phyloP scores from a whole-genome alignment of 2,329 filamentous ascomycete species.

The Thermothelomyces thermophilus region DNA sequence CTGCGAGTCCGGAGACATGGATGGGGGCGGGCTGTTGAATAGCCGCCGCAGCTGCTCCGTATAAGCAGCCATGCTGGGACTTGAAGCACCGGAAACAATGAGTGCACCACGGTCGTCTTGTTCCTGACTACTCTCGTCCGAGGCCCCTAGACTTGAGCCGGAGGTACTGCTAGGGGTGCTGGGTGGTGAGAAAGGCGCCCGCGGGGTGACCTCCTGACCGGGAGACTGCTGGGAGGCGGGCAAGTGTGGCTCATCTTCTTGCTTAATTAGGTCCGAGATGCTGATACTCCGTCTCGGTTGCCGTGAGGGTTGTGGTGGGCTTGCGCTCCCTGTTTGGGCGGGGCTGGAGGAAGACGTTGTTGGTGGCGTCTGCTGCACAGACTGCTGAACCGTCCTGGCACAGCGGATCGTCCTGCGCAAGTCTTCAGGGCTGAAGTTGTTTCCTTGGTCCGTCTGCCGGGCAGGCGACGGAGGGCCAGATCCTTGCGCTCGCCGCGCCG shows the following conservation, averaged over 20 bases:
- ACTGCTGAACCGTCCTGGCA: slow-evolving; percentile 18
- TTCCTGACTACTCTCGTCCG: slow-evolving; percentile 6
- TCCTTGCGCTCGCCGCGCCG: slow-evolving; percentile 12
- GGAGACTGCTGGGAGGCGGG: neutral
- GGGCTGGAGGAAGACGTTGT: neutral
- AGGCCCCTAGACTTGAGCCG: slow-evolving; percentile 11
- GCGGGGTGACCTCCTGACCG: neutral
- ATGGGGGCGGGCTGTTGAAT: slow-evolving; percentile 17
- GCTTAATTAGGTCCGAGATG: slow-evolving; percentile 21
- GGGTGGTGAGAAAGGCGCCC: slow-evolving; percentile 10
- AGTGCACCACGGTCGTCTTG: slow-evolving; percentile 1
- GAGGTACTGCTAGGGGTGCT: slow-evolving; percentile 10
- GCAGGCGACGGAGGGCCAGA: slow-evolving; percentile 1
- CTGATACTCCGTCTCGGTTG: slow-evolving; percentile 16
- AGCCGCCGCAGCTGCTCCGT: slow-evolving; percentile 19
- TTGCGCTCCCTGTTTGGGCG: neutral
- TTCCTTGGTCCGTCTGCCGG: neutral
- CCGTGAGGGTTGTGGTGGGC: neutral
- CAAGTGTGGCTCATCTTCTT: slow-evolving; percentile 1
- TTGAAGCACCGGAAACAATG: slow-evolving; percentile 10
- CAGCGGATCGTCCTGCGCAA: slow-evolving; percentile 18
- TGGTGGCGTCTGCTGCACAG: slow-evolving; percentile 6
- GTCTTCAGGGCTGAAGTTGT: slow-evolving; percentile 19
- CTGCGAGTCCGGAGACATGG: slow-evolving; percentile 15
- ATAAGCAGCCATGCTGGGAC: slow-evolving; percentile 17